Evolutionary conservation across 208 protist genomes (phyloP), one percentile per base, ranked within the genome.

Genomic region (Wallacemonas sp.): DNA sequence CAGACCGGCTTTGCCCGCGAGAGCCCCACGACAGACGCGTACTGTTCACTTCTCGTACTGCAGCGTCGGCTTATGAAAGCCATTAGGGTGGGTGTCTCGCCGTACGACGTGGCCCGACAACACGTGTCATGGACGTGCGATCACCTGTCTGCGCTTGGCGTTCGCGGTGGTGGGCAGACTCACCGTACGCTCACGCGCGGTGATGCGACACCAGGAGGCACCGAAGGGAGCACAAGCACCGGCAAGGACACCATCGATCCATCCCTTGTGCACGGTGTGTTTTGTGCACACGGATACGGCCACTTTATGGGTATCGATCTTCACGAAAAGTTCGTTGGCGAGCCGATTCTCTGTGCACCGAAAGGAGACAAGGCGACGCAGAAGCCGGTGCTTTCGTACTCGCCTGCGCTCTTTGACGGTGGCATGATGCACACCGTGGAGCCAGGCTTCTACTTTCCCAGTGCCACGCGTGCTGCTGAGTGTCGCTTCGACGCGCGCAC

Each of bases 391-490:
- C 36, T 48, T 10, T 37, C 57, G 12, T 48, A 45, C 33, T 26
- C 66, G 13, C 55, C 37, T 8, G 45, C 41, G 42, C 19, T 55
- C 29, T 36, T 87, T 5, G 50, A 13, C 3, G 83, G 78, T 0
- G 80, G 80, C 48, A 81, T 85, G 76, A 80, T 89, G 76, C 76
- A 85, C 71, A 89, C 83, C 1, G 78, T 89, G 1, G 83, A 89
- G 58, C 83, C 83, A 1, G 83, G 83, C 27, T 45, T 89, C 24
- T 89, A 89, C 63, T 52, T 89, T n/a, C 78, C 78, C 0, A 36
- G 39, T 30, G 50, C 42, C 27, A 29, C 22, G 9, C 69, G 66
- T 3, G 72, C 63, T 6, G 24, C 42, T 8, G 38, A 41, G 3
- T 73, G 72, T 26, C 37, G 62, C 3, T 21, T 66, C 17, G 57